These are phyloP conservation scores for Tylopilus sp. DNA, from an alignment of 768 basidiomycete genomes.

Conservation along the genomic window DNA sequence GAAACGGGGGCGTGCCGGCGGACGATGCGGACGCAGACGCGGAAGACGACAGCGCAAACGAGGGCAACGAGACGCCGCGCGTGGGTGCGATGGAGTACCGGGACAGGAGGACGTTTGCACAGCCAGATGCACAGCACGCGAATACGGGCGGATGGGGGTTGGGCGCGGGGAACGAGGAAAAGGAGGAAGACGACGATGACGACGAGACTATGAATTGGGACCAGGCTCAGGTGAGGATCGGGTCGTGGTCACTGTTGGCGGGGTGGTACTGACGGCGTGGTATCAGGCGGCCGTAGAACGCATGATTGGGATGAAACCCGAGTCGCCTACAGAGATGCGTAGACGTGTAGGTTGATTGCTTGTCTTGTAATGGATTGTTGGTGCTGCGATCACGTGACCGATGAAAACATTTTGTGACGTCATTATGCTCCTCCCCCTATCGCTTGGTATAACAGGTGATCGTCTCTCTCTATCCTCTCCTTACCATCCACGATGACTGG, in stretches of 20 bases:
- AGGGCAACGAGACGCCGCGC: constrained; percentile 58
- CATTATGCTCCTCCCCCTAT: constrained; percentile 16
- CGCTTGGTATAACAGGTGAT: neutral
- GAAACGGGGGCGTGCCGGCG: constrained; percentile 1
- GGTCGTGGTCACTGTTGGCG: neutral
- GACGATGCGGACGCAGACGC: constrained; percentile 33
- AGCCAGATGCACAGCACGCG: constrained; percentile 37
- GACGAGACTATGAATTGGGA: constrained; percentile 66
- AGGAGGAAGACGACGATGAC: constrained; percentile 63
- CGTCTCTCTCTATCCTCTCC: neutral
- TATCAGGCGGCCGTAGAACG: constrained; percentile 51
- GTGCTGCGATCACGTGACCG: constrained; percentile 11
- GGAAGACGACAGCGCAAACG: constrained; percentile 37
- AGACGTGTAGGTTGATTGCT: constrained; percentile 21
- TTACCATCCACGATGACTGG: constrained; percentile 10
- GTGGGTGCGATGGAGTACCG: constrained; percentile 42
- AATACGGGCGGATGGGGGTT: constrained; percentile 77
- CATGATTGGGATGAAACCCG: constrained; percentile 51
- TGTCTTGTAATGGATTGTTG: constrained; percentile 2
- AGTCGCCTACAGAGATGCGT: constrained; percentile 26
- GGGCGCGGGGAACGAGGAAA: constrained; percentile 57
- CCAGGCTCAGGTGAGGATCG: constrained; percentile 55
- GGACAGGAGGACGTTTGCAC: constrained; percentile 20
- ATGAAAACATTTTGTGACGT: constrained; percentile 6
- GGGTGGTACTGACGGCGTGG: neutral